Evolutionary conservation across 2,329 filamentous ascomycete species (phyloP).

Genomic region (Monosporascus sp.): DNA sequence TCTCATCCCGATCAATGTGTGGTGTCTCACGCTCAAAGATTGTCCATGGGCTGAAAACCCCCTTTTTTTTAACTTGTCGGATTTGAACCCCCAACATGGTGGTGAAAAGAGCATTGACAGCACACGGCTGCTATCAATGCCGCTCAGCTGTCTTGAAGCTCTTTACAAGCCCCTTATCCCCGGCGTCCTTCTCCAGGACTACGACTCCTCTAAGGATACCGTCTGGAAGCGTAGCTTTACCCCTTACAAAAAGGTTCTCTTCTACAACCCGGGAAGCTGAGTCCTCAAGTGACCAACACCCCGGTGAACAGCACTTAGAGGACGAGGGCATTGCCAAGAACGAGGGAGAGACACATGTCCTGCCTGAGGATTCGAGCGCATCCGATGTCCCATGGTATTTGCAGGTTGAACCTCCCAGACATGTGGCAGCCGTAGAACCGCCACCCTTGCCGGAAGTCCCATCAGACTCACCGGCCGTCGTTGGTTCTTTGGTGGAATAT

Average conservation of each 20-base stretch:
- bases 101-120: slow-evolving; percentile 17
- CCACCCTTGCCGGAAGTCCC: slow-evolving; percentile 52
- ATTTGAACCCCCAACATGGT: slow-evolving; percentile 16
- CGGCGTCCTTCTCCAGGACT: slow-evolving; percentile 9
- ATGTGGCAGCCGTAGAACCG: slow-evolving; percentile 42
- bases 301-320: neutral
- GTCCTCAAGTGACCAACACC: slow-evolving; percentile 1
- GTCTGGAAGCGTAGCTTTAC: neutral
- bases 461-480: slow-evolving; percentile 61
- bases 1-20: too few relatives aligned
- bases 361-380: slow-evolving; percentile 3
- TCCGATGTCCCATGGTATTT: slow-evolving; percentile 67
- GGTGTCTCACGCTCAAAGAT: too few relatives aligned
- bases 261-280: slow-evolving; percentile 1
- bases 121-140: slow-evolving; percentile 24
- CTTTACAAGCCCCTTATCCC: slow-evolving; percentile 15
- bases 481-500: slow-evolving; percentile 69
- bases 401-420: slow-evolving; percentile 59
- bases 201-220: slow-evolving; percentile 5
- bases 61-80: neutral
- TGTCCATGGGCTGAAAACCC: neutral
- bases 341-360: slow-evolving; percentile 1
- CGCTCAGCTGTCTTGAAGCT: slow-evolving; percentile 21
- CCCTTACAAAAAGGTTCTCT: neutral
- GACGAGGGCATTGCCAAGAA: slow-evolving; percentile 2